Evolutionary conservation across 352 stramenopile genomes (phyloP), one percentile per base, ranked within the genome.

Genomic region (Pythium dissimile): DNA sequence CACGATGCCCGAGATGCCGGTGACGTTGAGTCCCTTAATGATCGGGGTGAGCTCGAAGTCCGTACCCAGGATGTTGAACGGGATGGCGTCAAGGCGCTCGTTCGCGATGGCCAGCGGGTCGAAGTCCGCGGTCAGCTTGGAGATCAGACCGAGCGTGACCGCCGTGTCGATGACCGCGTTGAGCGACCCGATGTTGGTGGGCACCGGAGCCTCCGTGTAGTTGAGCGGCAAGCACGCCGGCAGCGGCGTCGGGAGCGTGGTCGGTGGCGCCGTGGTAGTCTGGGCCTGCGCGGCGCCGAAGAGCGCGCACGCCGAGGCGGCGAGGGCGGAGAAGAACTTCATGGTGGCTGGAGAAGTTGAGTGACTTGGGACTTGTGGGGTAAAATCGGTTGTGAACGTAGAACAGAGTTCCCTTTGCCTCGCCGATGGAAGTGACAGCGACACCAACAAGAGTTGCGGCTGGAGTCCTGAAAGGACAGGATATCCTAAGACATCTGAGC

Each of bases 41-140:
- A 71, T 69, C 20, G 76, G 76, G 51, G 73, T 82, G 62, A 79
- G 43, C 42, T 50, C 58, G 53, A 84, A 84, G 49, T 75, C 69
- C 34, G 69, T 59, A 45, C 73, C 72, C 24, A 86, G 73, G 26
- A 83, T 55, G 12, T 61, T 73, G 54, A 77, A 79, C 41, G 70
- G 66, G 39, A 80, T 57, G 13, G 59, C 63, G 38, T 66, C 64
- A 16, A 84, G 61, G 13, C 62, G 73, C 54, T 84, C 67, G 64
- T 75, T 59, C 30, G 62, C 53, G 34, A 81, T 47, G n/a, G 62
- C 35, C 30, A 79, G 46, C 51, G 74, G 74, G 54, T 84, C 57
- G 15, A 37, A 39, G 16, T 39, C 20, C 20, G 24, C 43, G 13
- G 80, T 23, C 57, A 71, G 66, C 35, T 60, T 70, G 7, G 44